A percentile compares a stretch with the other conserved stretches of the same genome.
Evolutionary conservation across 2,329 filamentous ascomycete species (phyloP).

Genomic region (Sporothrix inflata): DNA sequence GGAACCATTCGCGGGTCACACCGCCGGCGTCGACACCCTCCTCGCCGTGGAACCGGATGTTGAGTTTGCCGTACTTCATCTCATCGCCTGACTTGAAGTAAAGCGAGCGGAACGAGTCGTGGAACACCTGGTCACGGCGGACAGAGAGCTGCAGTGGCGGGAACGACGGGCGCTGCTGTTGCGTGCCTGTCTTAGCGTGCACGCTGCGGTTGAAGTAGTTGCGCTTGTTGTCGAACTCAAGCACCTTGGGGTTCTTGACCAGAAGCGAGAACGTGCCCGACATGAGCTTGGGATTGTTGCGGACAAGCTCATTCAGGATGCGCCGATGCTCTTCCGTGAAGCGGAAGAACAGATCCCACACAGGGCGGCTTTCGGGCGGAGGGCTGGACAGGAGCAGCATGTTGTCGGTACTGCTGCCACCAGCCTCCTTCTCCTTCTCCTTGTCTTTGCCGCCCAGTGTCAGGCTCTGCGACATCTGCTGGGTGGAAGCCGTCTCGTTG

Average conservation of each 20-base stretch:
- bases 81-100: constrained; percentile 97
- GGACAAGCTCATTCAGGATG: constrained; percentile 95
- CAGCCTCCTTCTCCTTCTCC: constrained; percentile 13
- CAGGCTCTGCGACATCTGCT: constrained; percentile 29
- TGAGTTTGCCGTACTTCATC: constrained; percentile 98
- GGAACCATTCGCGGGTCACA: constrained; percentile 98
- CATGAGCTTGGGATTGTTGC: constrained; percentile 97
- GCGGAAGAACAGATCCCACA: constrained; percentile 78
- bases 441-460: constrained; percentile 23
- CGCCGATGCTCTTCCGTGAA: constrained; percentile 98
- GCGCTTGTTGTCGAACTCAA: constrained; percentile 99
- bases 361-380: constrained; percentile 60
- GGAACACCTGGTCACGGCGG: constrained; percentile 92
- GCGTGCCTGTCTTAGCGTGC: constrained; percentile 64
- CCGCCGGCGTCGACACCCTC: constrained; percentile 97
- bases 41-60: constrained; percentile 95
- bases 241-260: constrained; percentile 97
- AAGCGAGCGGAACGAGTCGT: constrained; percentile 96
- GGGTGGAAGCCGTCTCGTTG: constrained; percentile 41
- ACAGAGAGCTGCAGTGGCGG: constrained; percentile 83
- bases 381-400: constrained; percentile 71
- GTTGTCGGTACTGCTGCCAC: constrained; percentile 34
- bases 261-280: constrained; percentile 94
- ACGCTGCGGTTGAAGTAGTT: constrained; percentile 97
- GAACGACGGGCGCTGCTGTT: constrained; percentile 64